Percentiles rank a stretch among this genome's conserved stretches.
Conservation (phyloP, 164 flowering plant genomes). For the Vitis rupestris region DNA sequence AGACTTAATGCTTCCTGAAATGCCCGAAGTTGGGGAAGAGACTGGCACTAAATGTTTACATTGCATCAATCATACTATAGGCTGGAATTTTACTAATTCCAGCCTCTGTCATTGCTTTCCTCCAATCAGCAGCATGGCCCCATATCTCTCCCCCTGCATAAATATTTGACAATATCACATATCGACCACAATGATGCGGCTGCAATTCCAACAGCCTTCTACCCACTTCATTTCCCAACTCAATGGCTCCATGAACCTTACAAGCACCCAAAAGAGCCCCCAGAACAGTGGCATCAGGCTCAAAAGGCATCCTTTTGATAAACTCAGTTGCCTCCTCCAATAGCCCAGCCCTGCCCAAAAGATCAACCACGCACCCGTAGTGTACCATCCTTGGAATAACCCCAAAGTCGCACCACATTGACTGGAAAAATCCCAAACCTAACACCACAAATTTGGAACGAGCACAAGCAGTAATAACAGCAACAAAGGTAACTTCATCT, state of each 20-base stretch:
- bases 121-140: conserved; percentile 51
- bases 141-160: conserved; percentile 62
- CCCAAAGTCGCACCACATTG: conserved; percentile 42
- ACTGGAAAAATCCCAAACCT: conserved; percentile 48
- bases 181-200: conserved; percentile 64
- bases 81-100: conserved; percentile 59
- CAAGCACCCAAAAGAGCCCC: conserved; percentile 85
- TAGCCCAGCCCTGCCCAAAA: conserved; percentile 74
- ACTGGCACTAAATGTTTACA: conserved; percentile 1
- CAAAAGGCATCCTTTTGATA: conserved; percentile 58
- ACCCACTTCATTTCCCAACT: conserved; percentile 52
- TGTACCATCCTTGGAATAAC: conserved; percentile 71
- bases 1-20: too few relatives aligned
- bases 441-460: conserved; percentile 50
- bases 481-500: conserved; percentile 66
- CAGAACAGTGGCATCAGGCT: conserved; percentile 70
- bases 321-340: conserved; percentile 54
- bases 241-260: conserved; percentile 61
- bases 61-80: conserved; percentile 31
- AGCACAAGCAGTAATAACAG: conserved; percentile 70
- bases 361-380: conserved; percentile 81
- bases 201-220: conserved; percentile 50
- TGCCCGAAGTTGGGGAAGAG: neutral
- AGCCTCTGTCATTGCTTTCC: conserved; percentile 51
- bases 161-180: conserved; percentile 57